Evolutionary conservation across 2,329 filamentous ascomycete species (phyloP).

Genomic region (Beauveria asiatica): DNA sequence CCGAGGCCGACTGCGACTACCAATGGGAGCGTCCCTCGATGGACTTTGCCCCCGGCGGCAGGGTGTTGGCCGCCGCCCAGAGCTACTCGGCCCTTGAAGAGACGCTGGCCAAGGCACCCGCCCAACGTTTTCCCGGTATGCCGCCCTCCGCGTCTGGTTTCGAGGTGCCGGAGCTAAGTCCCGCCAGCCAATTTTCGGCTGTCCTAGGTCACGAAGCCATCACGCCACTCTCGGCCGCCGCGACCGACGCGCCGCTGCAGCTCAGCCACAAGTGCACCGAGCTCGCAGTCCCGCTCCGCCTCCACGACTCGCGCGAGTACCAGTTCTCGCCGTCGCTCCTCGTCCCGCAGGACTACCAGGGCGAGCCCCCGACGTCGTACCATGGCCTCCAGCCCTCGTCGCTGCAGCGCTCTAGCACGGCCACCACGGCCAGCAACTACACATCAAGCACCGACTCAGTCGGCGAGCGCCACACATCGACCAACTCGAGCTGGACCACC

Average conservation of each 20-base stretch:
- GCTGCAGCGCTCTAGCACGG: conserved; percentile 45
- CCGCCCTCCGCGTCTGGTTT: conserved; percentile 22
- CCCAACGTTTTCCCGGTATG: conserved; percentile 20
- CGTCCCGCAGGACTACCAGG: conserved; percentile 50
- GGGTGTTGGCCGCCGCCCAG: not conserved
- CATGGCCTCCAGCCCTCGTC: conserved; percentile 14
- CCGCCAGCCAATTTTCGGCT: conserved; percentile 37
- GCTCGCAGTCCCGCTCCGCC: conserved; percentile 43
- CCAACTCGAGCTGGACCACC: conserved; percentile 44
- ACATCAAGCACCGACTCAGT: conserved; percentile 38
- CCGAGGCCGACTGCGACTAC: conserved; percentile 58
- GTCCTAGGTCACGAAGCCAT: conserved; percentile 33
- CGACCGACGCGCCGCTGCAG: conserved; percentile 29
- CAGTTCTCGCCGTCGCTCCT: conserved; percentile 53
- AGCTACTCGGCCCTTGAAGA: conserved; percentile 16
- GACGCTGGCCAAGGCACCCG: conserved; percentile 17
- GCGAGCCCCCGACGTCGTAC: conserved; percentile 28
- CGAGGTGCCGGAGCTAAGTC: conserved; percentile 41
- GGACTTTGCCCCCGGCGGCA: conserved; percentile 27
- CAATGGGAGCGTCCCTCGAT: conserved; percentile 53
- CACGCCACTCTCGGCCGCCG: conserved; percentile 27
- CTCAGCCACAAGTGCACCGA: conserved; percentile 29
- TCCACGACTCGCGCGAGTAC: conserved; percentile 52
- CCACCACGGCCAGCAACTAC: conserved; percentile 40
- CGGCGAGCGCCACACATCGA: conserved; percentile 44